These are phyloP conservation scores for Candida patagonica DNA, from an alignment of 805 yeast genomes.

Conservation along the genomic window DNA sequence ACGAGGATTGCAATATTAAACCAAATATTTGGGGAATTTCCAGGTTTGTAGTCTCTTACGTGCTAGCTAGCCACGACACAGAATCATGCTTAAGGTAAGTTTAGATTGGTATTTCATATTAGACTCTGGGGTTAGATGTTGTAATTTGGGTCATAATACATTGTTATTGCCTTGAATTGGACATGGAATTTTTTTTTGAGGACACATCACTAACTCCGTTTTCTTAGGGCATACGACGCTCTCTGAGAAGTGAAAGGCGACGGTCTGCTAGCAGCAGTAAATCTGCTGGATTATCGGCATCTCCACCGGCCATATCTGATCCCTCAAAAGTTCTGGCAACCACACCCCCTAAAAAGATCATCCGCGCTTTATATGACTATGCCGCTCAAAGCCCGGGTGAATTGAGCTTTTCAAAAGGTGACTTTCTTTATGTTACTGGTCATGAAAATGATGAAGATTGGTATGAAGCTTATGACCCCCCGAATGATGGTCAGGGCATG, in stretches of 20 bases:
- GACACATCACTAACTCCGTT: too few relatives aligned
- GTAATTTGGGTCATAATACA: too few relatives aligned
- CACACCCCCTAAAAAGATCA: constrained; percentile 67
- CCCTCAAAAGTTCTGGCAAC: constrained; percentile 20
- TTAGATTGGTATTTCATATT: too few relatives aligned
- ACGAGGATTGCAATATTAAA: too few relatives aligned
- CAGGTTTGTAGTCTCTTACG: too few relatives aligned
- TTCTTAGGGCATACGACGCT: constrained; percentile 26
- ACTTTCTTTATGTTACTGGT: constrained; percentile 74
- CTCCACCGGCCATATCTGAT: constrained; percentile 1
- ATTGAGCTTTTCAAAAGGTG: constrained; percentile 69
- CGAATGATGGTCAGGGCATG: constrained; percentile 65
- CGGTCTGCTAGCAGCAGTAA: constrained; percentile 14
- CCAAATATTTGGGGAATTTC: too few relatives aligned
- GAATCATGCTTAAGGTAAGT: too few relatives aligned
- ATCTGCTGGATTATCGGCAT: constrained; percentile 6
- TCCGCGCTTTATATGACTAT: constrained; percentile 73
- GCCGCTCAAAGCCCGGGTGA: constrained; percentile 75
- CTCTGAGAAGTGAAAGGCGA: constrained; percentile 27
- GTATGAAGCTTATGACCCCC: constrained; percentile 86
- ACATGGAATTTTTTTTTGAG: too few relatives aligned
- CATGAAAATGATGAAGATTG: constrained; percentile 53
- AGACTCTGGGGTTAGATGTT: too few relatives aligned
- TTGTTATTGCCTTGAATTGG: too few relatives aligned
- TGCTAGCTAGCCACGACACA: too few relatives aligned